A percentile compares a stretch with the other conserved stretches of the same genome.
These are phyloP conservation scores for Aspergillus quadricinctus DNA, from an alignment of 2,329 filamentous ascomycete genomes.

Conservation along the genomic window DNA sequence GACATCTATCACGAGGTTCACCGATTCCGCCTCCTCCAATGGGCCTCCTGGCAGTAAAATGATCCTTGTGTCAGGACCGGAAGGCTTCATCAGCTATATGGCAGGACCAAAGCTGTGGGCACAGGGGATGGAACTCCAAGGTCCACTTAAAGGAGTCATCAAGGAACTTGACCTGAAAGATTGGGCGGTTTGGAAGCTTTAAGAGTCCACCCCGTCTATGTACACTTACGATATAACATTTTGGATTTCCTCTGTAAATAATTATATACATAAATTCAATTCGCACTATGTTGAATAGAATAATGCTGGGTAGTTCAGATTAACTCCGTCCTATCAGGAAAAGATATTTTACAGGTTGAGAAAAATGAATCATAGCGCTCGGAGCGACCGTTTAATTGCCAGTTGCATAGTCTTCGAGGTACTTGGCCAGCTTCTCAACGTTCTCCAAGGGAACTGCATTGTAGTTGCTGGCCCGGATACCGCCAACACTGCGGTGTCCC, in stretches of 20 bases:
- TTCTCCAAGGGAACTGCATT: constrained; percentile 65
- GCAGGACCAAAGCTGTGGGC: constrained; percentile 76
- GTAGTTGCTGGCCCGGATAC: constrained; percentile 84
- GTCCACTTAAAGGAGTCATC: constrained; percentile 65
- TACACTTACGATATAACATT: not conserved
- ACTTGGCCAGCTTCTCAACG: constrained; percentile 39
- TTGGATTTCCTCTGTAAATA: not conserved
- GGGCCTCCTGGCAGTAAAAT: constrained; percentile 42
- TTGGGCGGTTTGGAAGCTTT: constrained; percentile 59
- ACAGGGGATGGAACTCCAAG: constrained; percentile 69
- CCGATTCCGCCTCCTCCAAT: constrained; percentile 21
- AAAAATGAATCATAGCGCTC: not conserved
- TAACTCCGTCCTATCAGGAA: not conserved
- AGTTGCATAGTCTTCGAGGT: constrained; percentile 52
- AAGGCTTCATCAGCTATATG: constrained; percentile 78
- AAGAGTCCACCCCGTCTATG: constrained; percentile 10
- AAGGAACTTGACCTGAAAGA: constrained; percentile 54
- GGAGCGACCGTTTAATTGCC: not conserved
- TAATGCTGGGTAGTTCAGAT: not conserved
- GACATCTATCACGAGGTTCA: constrained; percentile 42
- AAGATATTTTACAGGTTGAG: not conserved
- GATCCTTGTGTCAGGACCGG: constrained; percentile 83
- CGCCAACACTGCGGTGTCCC: constrained; percentile 81
- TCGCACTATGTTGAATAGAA: constrained; percentile 4
- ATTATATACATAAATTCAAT: not conserved